Evolutionary conservation across 2,329 filamentous ascomycete genomes (phyloP), one percentile per base, ranked within the genome.

Genomic region (Eutypa lata): DNA sequence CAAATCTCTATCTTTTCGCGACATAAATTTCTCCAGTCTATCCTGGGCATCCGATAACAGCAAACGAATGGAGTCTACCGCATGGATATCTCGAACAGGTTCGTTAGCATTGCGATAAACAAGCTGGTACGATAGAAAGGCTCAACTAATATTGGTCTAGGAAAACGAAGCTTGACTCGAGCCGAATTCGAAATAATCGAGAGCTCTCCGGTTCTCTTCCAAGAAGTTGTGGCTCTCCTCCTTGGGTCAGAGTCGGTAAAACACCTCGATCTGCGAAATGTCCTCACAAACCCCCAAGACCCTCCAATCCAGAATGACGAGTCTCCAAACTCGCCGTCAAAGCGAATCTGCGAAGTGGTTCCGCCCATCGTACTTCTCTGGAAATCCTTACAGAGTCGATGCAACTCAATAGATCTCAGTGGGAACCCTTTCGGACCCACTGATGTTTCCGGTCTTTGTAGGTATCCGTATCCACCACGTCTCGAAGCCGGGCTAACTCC

Each of bases 211-310:
- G 66, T 83, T 10, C 67, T 84, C 14, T 76, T 78, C 45, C 80
- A 83, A 57, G 81, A 84, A 61, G 73, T 83, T 14, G 79, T 83
- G 46, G 78, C 80, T 1, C 65, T 84, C 19, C 68, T 80, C 2
- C 81, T 83, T 56, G 77, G 79, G 21, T 81, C 80, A 1, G 79
- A 80, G 53, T 81, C 77, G 0, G 74, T 83, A 31, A 73, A 76
- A 42, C 78, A 79, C 51, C 77, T 83, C 47, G 79, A 83, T 56
- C 64, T 83, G 31, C 75, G 73, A 16, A 78, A 80, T 47, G 71
- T 71, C 10, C 66, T 69, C 37, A 53, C 57, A 37, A 62, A 63
- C 38, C 53, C 62, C 16, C 53, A 60, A 2, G 52, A 59, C 6
- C 48, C 56, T 18, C 14, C 55, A 33, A 44, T 53, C n/a, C 67